A percentile compares a stretch with the other conserved stretches of the same genome.
Conservation (phyloP, 208 protist genomes). For the Endotrypanum monterogeii region DNA sequence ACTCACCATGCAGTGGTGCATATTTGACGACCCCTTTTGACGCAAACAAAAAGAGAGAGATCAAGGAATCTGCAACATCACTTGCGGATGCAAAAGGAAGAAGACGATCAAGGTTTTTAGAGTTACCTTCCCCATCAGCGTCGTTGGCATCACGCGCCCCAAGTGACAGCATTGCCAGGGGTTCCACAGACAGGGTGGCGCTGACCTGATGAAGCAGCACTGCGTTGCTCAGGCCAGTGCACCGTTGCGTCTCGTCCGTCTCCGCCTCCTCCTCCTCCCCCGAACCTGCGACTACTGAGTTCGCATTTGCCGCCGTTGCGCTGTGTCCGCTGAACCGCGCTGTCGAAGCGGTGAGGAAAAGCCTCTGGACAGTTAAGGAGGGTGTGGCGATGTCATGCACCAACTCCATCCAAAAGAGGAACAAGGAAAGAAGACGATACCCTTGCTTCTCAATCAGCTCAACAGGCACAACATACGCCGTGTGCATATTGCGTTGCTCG, state of each 20-base stretch:
- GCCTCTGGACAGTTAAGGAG: constrained; percentile 5
- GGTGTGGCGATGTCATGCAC: constrained; percentile 11
- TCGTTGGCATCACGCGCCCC: background rate
- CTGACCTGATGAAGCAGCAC: constrained; percentile 15
- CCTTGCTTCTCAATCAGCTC: constrained; percentile 21
- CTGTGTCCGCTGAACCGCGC: background rate
- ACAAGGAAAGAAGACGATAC: constrained; percentile 26
- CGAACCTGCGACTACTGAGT: background rate
- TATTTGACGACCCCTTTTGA: constrained; percentile 14
- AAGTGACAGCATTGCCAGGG: constrained; percentile 8
- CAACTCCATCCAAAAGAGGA: constrained; percentile 32
- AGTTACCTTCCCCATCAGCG: background rate
- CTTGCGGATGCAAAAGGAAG: background rate
- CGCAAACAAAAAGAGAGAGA: constrained; percentile 7
- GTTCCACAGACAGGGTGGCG: background rate
- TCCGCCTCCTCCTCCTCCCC: constrained; percentile 1
- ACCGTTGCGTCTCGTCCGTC: constrained; percentile 21
- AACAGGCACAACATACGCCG: background rate
- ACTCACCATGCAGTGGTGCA: background rate
- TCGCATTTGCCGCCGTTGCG: background rate
- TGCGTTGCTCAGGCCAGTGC: constrained; percentile 30
- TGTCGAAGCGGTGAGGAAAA: constrained; percentile 28
- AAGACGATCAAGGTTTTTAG: background rate
- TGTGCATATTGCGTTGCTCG: background rate
- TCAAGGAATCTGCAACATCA: constrained; percentile 4